phyloP scores from a whole-genome alignment of 2,329 filamentous ascomycete genomes.

The Sclerotinia minor region DNA sequence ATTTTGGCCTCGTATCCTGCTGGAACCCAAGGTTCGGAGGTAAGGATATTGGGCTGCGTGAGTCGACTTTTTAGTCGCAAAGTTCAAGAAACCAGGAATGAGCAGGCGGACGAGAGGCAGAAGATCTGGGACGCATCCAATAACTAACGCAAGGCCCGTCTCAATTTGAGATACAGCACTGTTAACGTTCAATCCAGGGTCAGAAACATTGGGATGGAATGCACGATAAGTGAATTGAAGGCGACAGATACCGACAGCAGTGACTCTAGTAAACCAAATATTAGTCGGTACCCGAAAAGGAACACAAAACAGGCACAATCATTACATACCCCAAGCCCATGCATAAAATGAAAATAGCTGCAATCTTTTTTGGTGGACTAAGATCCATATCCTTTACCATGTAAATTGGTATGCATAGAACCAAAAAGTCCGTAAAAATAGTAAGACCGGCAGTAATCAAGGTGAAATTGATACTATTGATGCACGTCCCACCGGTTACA shows the following conservation, averaged over 20 bases:
- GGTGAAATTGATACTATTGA: slow-evolving; percentile 29
- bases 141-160: slow-evolving; percentile 30
- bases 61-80: neutral
- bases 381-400: slow-evolving; percentile 33
- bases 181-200: slow-evolving; percentile 28
- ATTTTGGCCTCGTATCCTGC: neutral
- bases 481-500: slow-evolving; percentile 29
- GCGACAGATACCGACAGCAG: slow-evolving; percentile 29
- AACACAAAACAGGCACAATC: neutral
- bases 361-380: slow-evolving; percentile 29
- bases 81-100: neutral
- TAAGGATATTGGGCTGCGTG: slow-evolving; percentile 4
- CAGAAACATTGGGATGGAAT: slow-evolving; percentile 25
- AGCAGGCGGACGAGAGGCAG: neutral
- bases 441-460: slow-evolving; percentile 30
- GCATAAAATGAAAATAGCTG: slow-evolving; percentile 24
- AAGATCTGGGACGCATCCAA: slow-evolving; percentile 24
- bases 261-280: slow-evolving; percentile 26
- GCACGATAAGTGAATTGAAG: slow-evolving; percentile 25
- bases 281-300: neutral
- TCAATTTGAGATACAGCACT: slow-evolving; percentile 33
- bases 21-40: neutral
- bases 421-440: slow-evolving; percentile 32
- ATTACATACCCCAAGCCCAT: slow-evolving; percentile 27
- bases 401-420: slow-evolving; percentile 31